Evolutionary conservation across 2,329 filamentous ascomycete species (phyloP), one percentile per base, ranked within the genome.

Genomic region (Ceratocystis alfenasii): DNA sequence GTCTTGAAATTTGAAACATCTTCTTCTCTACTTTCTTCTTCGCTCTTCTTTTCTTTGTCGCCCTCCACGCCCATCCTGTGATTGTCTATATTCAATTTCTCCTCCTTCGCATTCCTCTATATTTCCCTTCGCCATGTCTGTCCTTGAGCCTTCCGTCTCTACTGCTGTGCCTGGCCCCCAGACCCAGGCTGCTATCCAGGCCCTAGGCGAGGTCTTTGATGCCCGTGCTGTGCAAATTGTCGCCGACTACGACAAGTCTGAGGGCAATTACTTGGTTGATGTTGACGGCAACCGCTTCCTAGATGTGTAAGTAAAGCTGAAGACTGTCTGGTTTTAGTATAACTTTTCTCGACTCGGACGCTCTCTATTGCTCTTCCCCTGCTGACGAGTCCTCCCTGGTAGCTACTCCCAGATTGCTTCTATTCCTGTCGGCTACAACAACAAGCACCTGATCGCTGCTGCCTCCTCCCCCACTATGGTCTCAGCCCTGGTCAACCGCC

Each of bases 391-490:
- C 30, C 22, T 63, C 33, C 44, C 2, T n/a, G 17, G 28, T 25
- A 88, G 86, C 67, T 93, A 93, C 73, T 89, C 91, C 63, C 91
- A 96, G 77, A 96, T 96, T 73, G 91, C 91, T 69, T 95, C 90
- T 53, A 96, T 96, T 71, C 89, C 91, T 2, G 81, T 96, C 59
- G 91, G 91, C 68, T 96, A 96, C 83, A 95, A 93, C 81, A 96
- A 96, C 78, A 86, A 89, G 5, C 77, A 81, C 69, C 82, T 96
- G 69, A 79, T 83, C 70, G 80, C 85, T 71, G 85, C 86, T 44
- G 88, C 89, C 30, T 82, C 83, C 68, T 87, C 87, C 66, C 85
- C 87, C 28, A 87, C 92, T 72, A 95, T 95, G 89, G 78, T 85
- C 72, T 86, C 81, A 67, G 84, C 89, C 66, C 78, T 96, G 71